Percentiles rank a stretch among this genome's conserved stretches.
Conservation (phyloP, 2,329 filamentous ascomycete species). For the Rutstroemia sp. region DNA sequence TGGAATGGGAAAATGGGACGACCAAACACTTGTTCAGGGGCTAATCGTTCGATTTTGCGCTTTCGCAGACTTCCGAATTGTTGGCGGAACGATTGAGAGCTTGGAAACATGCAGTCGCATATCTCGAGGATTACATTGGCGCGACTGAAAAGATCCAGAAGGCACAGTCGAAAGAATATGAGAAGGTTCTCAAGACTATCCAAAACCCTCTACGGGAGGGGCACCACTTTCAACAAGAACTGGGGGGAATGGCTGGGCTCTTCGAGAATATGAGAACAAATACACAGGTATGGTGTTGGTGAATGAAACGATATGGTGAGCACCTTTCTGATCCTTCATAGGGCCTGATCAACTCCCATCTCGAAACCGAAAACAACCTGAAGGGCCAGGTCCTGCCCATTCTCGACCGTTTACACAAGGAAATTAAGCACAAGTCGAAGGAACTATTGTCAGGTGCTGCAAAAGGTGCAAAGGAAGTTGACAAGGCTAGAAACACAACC, state of each 20-base stretch:
- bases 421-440: constrained; percentile 95
- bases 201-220: constrained; percentile 79
- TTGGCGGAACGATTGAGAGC: constrained; percentile 83
- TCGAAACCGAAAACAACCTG: constrained; percentile 85
- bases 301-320: not conserved
- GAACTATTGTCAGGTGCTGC: constrained; percentile 74
- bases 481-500: constrained; percentile 76
- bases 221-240: constrained; percentile 83
- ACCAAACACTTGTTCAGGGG: not conserved
- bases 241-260: constrained; percentile 81
- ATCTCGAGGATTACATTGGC: constrained; percentile 83
- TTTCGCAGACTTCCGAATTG: constrained; percentile 64
- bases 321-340: constrained; percentile 30
- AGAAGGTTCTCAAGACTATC: constrained; percentile 90
- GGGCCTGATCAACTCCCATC: constrained; percentile 79
- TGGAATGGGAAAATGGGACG: no score
- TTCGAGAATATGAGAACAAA: constrained; percentile 94
- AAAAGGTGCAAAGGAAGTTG: constrained; percentile 83
- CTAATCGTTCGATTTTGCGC: not conserved
- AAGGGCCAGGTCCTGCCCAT: constrained; percentile 81
- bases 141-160: constrained; percentile 82
- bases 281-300: constrained; percentile 54
- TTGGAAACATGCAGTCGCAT: constrained; percentile 90
- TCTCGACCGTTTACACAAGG: constrained; percentile 84
- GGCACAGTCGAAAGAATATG: constrained; percentile 85